A percentile compares a stretch with the other conserved stretches of the same genome.
phyloP scores from a whole-genome alignment of 2,329 filamentous ascomycete species.

The Botrytis medusae region DNA sequence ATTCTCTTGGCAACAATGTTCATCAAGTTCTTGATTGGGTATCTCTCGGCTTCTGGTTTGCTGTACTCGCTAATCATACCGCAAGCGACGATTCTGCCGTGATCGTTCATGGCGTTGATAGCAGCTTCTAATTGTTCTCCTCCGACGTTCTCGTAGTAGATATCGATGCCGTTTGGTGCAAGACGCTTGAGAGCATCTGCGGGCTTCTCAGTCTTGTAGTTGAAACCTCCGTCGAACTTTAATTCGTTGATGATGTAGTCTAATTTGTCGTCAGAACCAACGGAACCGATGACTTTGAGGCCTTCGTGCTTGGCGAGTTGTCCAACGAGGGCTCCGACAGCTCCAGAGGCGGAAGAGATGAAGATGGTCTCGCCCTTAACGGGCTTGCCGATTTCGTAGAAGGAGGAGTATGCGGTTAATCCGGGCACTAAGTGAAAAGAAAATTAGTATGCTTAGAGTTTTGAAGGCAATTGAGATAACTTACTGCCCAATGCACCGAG shows the following conservation, averaged over 20 bases:
- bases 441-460: background rate
- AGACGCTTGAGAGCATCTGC: conserved; percentile 62
- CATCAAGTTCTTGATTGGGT: conserved; percentile 62
- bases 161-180: conserved; percentile 71
- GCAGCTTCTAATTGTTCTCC: conserved; percentile 72
- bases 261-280: conserved; percentile 74
- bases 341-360: conserved; percentile 71
- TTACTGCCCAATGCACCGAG: conserved; percentile 67
- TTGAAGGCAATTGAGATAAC: background rate
- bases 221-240: conserved; percentile 71
- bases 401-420: conserved; percentile 70
- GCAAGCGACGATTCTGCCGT: conserved; percentile 62
- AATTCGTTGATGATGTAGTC: conserved; percentile 72
- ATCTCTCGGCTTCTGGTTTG: conserved; percentile 49
- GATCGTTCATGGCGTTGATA: conserved; percentile 60
- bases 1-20: conserved; percentile 60
- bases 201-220: conserved; percentile 75
- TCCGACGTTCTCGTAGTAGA: conserved; percentile 81
- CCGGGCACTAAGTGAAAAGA: conserved; percentile 55
- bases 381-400: conserved; percentile 74
- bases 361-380: conserved; percentile 78
- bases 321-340: conserved; percentile 75
- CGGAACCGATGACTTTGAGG: conserved; percentile 70
- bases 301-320: conserved; percentile 77
- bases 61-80: conserved; percentile 73